Evolutionary conservation across 306 rosid species (phyloP).

Genomic region (Vigna nakashimae): DNA sequence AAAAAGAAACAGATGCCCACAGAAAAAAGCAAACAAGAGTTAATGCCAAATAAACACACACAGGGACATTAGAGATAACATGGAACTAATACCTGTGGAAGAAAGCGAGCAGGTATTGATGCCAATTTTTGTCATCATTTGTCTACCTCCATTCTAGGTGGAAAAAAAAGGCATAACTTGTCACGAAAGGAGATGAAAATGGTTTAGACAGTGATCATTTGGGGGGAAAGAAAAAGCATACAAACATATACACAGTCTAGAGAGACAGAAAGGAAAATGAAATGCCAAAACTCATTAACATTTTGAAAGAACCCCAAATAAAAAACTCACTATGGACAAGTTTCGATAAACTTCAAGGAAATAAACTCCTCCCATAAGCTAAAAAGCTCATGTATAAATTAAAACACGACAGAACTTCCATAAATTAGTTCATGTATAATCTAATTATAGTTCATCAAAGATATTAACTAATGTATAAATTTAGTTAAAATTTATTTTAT

Average conservation of each 20-base stretch:
- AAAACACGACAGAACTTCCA: background rate
- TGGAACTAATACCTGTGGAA: slow-evolving; percentile 52
- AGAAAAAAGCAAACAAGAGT: background rate
- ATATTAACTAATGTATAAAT: background rate
- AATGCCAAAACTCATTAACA: background rate
- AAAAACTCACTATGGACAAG: background rate
- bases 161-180: slow-evolving; percentile 1
- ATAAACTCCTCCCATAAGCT: background rate
- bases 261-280: slow-evolving; percentile 1
- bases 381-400: background rate
- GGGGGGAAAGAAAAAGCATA: background rate
- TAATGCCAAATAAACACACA: slow-evolving; percentile 9
- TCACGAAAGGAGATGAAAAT: slow-evolving; percentile 18
- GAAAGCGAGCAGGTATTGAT: slow-evolving; percentile 47
- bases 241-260: background rate
- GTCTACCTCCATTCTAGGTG: slow-evolving; percentile 58
- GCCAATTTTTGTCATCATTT: slow-evolving; percentile 47
- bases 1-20: background rate
- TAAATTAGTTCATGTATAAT: background rate
- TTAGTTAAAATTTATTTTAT: background rate
- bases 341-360: background rate
- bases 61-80: slow-evolving; percentile 2
- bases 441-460: too few species aligned
- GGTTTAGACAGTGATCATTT: slow-evolving; percentile 6
- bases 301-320: background rate